Evolutionary conservation across 2,329 filamentous ascomycete species (phyloP), one percentile per base, ranked within the genome.

Genomic region (Apiospora sp.): DNA sequence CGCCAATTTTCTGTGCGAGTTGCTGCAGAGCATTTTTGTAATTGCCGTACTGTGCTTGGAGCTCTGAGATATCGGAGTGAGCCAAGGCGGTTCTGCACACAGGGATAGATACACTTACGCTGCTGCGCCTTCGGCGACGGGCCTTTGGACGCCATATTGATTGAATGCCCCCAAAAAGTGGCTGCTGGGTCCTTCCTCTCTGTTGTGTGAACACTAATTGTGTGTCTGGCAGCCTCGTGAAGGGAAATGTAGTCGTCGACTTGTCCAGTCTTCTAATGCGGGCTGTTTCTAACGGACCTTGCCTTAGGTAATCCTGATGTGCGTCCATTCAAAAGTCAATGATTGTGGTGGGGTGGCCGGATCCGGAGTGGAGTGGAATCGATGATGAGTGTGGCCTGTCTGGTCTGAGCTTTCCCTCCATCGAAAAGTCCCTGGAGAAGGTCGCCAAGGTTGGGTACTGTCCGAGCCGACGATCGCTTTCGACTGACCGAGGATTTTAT

Each of bases 1-100:
- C 95, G 54, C 96, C 96, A 78, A 99, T 98, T 83, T 98, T 98
- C 80, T 95, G 92, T 43, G 96, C 96, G 79, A 99, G 91, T 80
- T 96, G 94, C 84, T 98, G 96, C 73, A 99, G 89, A 4, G 88
- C 91, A 77, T 89, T 92, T 81, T 93, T 93, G 84, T 91, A 96
- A 83, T 91, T 94, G 76, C 90, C 90, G 82, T 96, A 96, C 78
- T 94, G 93, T 69, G 88, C 85, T 84, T 96, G 94, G 76, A 96
- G 90, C 81, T 96, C 94, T 96, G 67, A 34, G 48, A 68, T 27
- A 34, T 48, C 2, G 6, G 22, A n/a, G 67, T 68, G 41, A 48
- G 67, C 67, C 24, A 70, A 70, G 34, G 19, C 13, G 27, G 13
- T 41, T 5, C 30, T 19, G 34, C 22, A 64, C n/a, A 14, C 19